A percentile compares a stretch with the other conserved stretches of the same genome.
phyloP scores from a whole-genome alignment of 2,329 filamentous ascomycete species.

The Fusarium brevicatenulatum region DNA sequence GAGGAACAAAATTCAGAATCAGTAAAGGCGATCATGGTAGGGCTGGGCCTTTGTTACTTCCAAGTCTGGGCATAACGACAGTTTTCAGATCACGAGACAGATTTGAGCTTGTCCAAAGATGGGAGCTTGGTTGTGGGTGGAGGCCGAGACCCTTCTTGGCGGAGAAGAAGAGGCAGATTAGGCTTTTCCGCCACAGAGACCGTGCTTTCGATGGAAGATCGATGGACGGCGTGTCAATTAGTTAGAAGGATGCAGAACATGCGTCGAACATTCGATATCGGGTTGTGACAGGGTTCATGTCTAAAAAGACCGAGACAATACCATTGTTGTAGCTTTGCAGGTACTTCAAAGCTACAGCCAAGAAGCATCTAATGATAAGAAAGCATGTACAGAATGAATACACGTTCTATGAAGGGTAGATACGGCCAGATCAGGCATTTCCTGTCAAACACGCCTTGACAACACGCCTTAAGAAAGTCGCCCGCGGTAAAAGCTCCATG shows the following conservation, averaged over 20 bases:
- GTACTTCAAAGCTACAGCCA: too few species aligned
- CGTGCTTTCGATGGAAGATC: slow-evolving; percentile 12
- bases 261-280: slow-evolving; percentile 40
- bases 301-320: background rate
- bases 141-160: slow-evolving; percentile 36
- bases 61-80: background rate
- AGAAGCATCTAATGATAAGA: background rate
- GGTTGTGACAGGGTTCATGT: background rate
- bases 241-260: slow-evolving; percentile 23
- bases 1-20: slow-evolving; percentile 29
- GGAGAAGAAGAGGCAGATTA: slow-evolving; percentile 1
- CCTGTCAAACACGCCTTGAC: background rate
- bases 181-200: slow-evolving; percentile 23
- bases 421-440: slow-evolving; percentile 15
- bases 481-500: slow-evolving; percentile 2
- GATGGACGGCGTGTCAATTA: background rate
- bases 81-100: slow-evolving; percentile 9
- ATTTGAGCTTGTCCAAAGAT: slow-evolving; percentile 21
- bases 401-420: background rate
- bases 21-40: background rate
- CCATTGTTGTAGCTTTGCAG: background rate
- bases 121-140: slow-evolving; percentile 21
- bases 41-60: background rate
- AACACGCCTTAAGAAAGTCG: background rate
- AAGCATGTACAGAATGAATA: background rate